These are phyloP conservation scores for Allomyces javanicus DNA, from an alignment of 192 early-diverging fungal species.

Conservation along the genomic window DNA sequence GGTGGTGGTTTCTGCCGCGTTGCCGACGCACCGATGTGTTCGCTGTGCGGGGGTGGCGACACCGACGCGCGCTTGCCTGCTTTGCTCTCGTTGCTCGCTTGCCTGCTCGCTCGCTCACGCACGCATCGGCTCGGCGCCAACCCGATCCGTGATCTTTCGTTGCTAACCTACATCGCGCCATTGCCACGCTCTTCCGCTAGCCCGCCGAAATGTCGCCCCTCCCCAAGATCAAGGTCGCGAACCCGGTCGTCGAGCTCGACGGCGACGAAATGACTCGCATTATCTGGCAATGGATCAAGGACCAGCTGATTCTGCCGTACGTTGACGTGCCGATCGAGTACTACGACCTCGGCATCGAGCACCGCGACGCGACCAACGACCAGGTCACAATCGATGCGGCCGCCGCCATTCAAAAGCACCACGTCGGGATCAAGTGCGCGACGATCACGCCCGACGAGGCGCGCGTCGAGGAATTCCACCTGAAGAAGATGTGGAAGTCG, in stretches of 20 bases:
- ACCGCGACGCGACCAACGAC: slow-evolving; percentile 83
- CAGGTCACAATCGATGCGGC: slow-evolving; percentile 88
- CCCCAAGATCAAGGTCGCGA: slow-evolving; percentile 52
- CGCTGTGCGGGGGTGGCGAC: no score
- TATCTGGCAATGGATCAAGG: slow-evolving; percentile 87
- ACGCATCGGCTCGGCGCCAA: no score
- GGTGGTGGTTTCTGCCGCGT: no score
- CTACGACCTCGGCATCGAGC: slow-evolving; percentile 80
- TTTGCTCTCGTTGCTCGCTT: no score
- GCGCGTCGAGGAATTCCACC: slow-evolving; percentile 81
- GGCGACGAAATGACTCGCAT: slow-evolving; percentile 99
- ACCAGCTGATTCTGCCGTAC: slow-evolving; percentile 77
- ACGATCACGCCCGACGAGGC: slow-evolving; percentile 94
- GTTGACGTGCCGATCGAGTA: slow-evolving; percentile 85
- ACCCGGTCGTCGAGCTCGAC: slow-evolving; percentile 70
- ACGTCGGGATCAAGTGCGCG: slow-evolving; percentile 96
- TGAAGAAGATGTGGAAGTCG: slow-evolving; percentile 97
- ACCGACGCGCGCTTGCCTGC: no score
- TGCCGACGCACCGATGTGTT: no score
- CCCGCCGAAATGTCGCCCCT: background rate
- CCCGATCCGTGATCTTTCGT: no score
- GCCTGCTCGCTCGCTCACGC: no score
- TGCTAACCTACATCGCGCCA: no score
- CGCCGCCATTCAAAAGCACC: slow-evolving; percentile 90
- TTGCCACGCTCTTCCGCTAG: no score